A percentile compares a stretch with the other conserved stretches of the same genome.
Conservation (phyloP, 176 grass and related monocot species). For the sorghum (Sorghum bicolor) region Sorghum_bicolor_NCBIv3 NC_012875.2:52584001-52584500, state of each 20-base stretch:
- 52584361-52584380: not conserved
- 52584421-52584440: not conserved
- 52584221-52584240: not conserved
- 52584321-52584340: not conserved
- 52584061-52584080: too few relatives aligned
- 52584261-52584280: not conserved
- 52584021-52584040: too few relatives aligned
- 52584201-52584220: not conserved
- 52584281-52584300: not conserved
- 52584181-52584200: not conserved
- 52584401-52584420: not conserved
- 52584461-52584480: not conserved
- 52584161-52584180: not conserved
- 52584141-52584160: not conserved
- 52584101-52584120: too few relatives aligned
- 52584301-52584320: not conserved
- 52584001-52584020: too few relatives aligned
- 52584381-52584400: not conserved
- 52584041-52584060: too few relatives aligned
- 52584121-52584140: not conserved
- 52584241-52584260: not conserved
- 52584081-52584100: too few relatives aligned
- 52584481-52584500: not conserved
- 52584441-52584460: not conserved
- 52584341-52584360: not conserved